Conservation (phyloP, 495 filamentous ascomycete genomes). For the Neurospora sp. region DNA sequence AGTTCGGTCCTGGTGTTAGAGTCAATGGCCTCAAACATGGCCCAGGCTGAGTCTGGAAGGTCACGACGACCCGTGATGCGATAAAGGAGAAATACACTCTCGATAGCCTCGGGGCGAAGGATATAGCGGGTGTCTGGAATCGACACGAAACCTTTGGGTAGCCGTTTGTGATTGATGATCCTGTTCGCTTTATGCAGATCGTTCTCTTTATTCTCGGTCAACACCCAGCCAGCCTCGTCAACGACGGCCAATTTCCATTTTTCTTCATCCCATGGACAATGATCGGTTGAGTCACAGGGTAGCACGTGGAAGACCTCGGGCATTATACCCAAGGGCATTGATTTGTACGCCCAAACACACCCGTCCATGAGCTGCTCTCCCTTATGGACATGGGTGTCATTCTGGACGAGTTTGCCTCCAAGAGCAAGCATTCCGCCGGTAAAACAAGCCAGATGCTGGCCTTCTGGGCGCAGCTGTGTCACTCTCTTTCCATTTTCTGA, state of each 20-base stretch:
- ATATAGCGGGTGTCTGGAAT: slow-evolving; percentile 56
- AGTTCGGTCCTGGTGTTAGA: slow-evolving; percentile 38
- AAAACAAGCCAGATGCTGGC: slow-evolving; percentile 52
- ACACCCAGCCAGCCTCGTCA: not conserved
- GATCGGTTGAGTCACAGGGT: slow-evolving; percentile 45
- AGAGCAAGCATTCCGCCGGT: slow-evolving; percentile 76
- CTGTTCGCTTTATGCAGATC: slow-evolving; percentile 12
- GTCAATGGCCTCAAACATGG: slow-evolving; percentile 45
- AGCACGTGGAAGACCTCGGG: slow-evolving; percentile 59
- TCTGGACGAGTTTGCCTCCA: slow-evolving; percentile 59
- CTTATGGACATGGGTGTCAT: slow-evolving; percentile 57
- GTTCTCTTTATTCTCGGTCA: slow-evolving; percentile 1
- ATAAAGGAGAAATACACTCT: slow-evolving; percentile 63
- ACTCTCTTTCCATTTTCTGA: slow-evolving; percentile 59
- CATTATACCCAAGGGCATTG: slow-evolving; percentile 68
- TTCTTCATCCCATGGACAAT: slow-evolving; percentile 63
- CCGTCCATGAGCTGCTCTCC: slow-evolving; percentile 68
- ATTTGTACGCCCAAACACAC: slow-evolving; percentile 75
- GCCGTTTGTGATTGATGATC: slow-evolving; percentile 45
- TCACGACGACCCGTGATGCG: slow-evolving; percentile 45
- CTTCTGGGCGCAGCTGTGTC: slow-evolving; percentile 28
- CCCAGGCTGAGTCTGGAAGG: slow-evolving; percentile 48
- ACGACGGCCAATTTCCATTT: slow-evolving; percentile 33
- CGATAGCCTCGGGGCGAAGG: slow-evolving; percentile 61
- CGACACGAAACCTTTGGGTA: slow-evolving; percentile 57